These are phyloP conservation scores for Coprinopsis sp. DNA, from an alignment of 768 basidiomycete species.

Conservation along the genomic window DNA sequence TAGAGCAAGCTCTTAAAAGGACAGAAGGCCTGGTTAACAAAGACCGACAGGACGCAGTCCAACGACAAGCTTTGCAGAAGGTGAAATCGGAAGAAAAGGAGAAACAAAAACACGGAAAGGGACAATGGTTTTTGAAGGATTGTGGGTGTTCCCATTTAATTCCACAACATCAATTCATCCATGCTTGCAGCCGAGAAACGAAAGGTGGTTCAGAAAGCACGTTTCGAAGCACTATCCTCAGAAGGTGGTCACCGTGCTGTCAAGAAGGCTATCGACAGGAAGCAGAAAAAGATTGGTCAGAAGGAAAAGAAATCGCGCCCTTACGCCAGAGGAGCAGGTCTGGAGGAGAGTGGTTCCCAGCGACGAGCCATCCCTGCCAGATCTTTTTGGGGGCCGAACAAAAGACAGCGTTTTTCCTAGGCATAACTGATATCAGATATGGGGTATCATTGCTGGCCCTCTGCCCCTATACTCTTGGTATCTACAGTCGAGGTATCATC, in stretches of 20 bases:
- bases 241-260: slow-evolving; percentile 66
- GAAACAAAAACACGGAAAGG: slow-evolving; percentile 74
- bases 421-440: slow-evolving; percentile 1
- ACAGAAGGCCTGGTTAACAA: slow-evolving; percentile 74
- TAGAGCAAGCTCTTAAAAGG: slow-evolving; percentile 73
- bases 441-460: not conserved
- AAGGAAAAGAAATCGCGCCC: slow-evolving; percentile 88
- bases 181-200: slow-evolving; percentile 65
- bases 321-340: slow-evolving; percentile 32
- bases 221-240: slow-evolving; percentile 29
- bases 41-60: slow-evolving; percentile 64
- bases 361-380: slow-evolving; percentile 4
- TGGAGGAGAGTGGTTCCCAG: slow-evolving; percentile 11
- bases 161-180: not conserved
- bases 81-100: slow-evolving; percentile 54
- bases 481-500: slow-evolving; percentile 13
- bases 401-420: slow-evolving; percentile 11
- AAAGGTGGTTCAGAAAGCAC: slow-evolving; percentile 64
- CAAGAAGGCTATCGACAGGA: slow-evolving; percentile 86
- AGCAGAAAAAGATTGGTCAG: slow-evolving; percentile 78
- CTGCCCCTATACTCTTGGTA: not conserved
- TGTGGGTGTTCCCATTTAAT: slow-evolving; percentile 39
- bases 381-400: slow-evolving; percentile 9
- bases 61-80: slow-evolving; percentile 59
- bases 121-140: slow-evolving; percentile 80